Percentiles rank a stretch among this genome's conserved stretches.
phyloP scores from a whole-genome alignment of 768 basidiomycete species.

The Russula lepida region DNA sequence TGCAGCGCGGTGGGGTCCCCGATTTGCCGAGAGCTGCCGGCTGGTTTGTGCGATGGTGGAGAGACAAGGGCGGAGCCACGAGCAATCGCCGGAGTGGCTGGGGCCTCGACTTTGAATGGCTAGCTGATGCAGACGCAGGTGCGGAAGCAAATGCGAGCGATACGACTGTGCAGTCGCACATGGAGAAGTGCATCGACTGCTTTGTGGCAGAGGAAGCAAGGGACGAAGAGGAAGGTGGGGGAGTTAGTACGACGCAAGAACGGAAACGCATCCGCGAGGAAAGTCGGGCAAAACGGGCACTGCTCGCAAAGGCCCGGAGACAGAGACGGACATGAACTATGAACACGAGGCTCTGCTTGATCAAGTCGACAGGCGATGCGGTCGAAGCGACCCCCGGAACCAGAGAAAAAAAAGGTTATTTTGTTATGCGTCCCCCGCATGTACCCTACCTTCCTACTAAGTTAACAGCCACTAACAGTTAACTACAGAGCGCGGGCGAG shows the following conservation, averaged over 20 bases:
- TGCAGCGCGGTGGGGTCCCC: constrained; percentile 63
- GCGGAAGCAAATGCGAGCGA: constrained; percentile 22
- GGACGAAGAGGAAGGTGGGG: constrained; percentile 47
- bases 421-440: neutral
- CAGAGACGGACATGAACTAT: too few relatives aligned
- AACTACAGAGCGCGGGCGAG: neutral
- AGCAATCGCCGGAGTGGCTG: constrained; percentile 46
- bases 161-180: constrained; percentile 46
- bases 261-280: constrained; percentile 47
- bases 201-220: constrained; percentile 37
- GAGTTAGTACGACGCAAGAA: constrained; percentile 62
- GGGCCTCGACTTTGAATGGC: constrained; percentile 84
- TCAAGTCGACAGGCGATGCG: neutral
- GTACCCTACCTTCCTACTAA: neutral
- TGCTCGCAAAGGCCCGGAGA: constrained; percentile 27
- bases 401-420: neutral
- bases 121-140: constrained; percentile 18
- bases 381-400: neutral
- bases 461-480: too few relatives aligned
- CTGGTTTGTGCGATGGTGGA: constrained; percentile 86
- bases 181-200: constrained; percentile 61
- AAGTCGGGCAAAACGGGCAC: constrained; percentile 32
- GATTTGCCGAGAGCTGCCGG: constrained; percentile 65
- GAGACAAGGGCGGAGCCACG: constrained; percentile 53
- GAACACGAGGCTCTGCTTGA: neutral